Percentiles rank a stretch among this genome's conserved stretches.
These are phyloP conservation scores for Lablab purpureus DNA, from an alignment of 306 rosid genomes.

Conservation along the genomic window DNA sequence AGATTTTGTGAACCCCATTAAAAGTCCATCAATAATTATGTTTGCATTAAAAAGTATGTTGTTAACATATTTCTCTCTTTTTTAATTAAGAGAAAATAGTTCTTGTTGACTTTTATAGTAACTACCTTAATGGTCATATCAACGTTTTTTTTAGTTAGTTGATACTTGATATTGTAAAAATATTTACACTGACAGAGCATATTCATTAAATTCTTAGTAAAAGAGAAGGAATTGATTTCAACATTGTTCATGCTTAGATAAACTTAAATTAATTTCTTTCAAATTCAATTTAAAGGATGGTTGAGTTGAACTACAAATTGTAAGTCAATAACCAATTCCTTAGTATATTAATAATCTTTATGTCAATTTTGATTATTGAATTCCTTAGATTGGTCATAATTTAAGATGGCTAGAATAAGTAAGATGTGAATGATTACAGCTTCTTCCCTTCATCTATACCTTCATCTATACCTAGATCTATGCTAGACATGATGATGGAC, in stretches of 20 bases:
- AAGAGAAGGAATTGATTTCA: neutral
- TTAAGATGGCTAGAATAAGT: neutral
- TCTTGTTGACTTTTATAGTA: no score
- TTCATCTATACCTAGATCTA: no score
- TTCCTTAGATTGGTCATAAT: neutral
- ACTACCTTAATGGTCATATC: neutral
- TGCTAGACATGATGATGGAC: neutral
- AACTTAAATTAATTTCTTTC: neutral
- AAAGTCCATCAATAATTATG: neutral
- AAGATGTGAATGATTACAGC: neutral
- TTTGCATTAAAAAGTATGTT: no score
- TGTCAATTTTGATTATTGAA: no score
- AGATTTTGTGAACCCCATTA: neutral
- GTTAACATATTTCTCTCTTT: neutral
- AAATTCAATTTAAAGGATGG: conserved; percentile 11
- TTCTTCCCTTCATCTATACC: neutral
- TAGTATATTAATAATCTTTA: neutral
- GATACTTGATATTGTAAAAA: neutral
- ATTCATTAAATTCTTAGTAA: neutral
- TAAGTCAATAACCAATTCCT: neutral
- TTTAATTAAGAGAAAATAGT: neutral
- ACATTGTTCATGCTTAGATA: neutral
- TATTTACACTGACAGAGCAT: neutral
- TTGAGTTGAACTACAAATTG: neutral
- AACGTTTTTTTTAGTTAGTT: neutral